phyloP scores from a whole-genome alignment of 768 basidiomycete species.

The Mycena latifolia region DNA sequence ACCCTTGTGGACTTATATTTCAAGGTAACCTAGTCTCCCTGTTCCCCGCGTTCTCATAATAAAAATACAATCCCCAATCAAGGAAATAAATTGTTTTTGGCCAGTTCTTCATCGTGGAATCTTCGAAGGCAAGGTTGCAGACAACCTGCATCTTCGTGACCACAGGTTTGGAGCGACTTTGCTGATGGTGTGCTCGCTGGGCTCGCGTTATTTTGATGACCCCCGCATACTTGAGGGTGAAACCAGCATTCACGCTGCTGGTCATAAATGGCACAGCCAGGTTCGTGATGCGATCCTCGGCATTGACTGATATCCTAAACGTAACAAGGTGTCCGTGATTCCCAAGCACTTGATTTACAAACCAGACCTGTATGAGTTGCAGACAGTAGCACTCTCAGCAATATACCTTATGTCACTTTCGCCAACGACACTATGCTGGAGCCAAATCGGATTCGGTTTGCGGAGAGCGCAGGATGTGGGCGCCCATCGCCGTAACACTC shows the following conservation, averaged over 20 bases:
- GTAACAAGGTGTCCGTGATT: no score
- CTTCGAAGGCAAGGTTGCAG: constrained; percentile 66
- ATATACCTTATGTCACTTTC: constrained; percentile 59
- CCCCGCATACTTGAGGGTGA: constrained; percentile 64
- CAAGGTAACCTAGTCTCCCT: no score
- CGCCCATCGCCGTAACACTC: constrained; percentile 64
- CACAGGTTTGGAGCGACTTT: constrained; percentile 55
- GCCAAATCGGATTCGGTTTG: constrained; percentile 73
- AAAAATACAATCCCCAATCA: constrained; percentile 42
- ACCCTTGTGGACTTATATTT: constrained; percentile 63
- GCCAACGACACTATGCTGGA: constrained; percentile 75
- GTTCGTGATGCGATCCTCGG: no score
- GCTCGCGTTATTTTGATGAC: constrained; percentile 71
- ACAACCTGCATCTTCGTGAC: constrained; percentile 64
- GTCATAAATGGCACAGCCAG: constrained; percentile 72
- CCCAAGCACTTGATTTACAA: constrained; percentile 33
- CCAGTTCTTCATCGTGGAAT: constrained; percentile 82
- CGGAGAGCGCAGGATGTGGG: constrained; percentile 83
- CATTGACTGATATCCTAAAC: no score
- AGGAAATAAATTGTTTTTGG: constrained; percentile 62
- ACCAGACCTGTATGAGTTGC: constrained; percentile 35
- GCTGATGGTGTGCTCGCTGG: constrained; percentile 60
- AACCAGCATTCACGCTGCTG: constrained; percentile 59
- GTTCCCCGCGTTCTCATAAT: no score
- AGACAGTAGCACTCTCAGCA: constrained; percentile 42